A percentile compares a stretch with the other conserved stretches of the same genome.
Conservation (phyloP, 805 yeast genomes). For the Sungouiozyma intestinalis region DNA sequence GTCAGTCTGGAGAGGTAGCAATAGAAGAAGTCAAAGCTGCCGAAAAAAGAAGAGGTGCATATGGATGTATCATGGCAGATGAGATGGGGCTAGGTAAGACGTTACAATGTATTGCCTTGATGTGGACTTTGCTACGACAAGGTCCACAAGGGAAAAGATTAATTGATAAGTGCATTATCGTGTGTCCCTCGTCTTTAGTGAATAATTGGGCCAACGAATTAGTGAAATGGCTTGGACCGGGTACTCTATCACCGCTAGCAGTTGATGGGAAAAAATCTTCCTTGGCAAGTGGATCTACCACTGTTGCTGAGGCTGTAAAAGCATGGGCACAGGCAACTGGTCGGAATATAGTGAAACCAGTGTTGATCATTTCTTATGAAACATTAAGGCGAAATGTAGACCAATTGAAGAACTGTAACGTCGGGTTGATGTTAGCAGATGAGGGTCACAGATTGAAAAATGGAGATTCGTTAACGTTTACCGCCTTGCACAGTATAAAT, state of each 20-base stretch:
- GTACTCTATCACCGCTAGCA: constrained; percentile 79
- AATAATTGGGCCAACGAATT: constrained; percentile 97
- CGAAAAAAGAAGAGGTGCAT: constrained; percentile 44
- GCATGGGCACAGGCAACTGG: constrained; percentile 88
- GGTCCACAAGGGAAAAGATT: constrained; percentile 75
- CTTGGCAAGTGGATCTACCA: constrained; percentile 42
- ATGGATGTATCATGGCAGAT: constrained; percentile 97
- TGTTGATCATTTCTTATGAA: constrained; percentile 86
- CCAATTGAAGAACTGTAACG: constrained; percentile 60
- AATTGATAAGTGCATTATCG: constrained; percentile 83
- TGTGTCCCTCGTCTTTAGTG: constrained; percentile 90
- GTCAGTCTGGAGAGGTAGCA: neutral
- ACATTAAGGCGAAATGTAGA: constrained; percentile 81
- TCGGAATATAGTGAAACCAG: constrained; percentile 83
- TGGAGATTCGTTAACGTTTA: constrained; percentile 87
- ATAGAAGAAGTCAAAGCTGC: neutral
- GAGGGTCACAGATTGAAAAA: constrained; percentile 79
- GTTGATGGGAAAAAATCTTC: constrained; percentile 71
- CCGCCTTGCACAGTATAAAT: constrained; percentile 70
- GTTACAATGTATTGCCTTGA: constrained; percentile 72
- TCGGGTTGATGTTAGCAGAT: constrained; percentile 79
- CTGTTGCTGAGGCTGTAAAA: constrained; percentile 54
- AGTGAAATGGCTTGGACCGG: constrained; percentile 89
- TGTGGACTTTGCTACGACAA: constrained; percentile 89
- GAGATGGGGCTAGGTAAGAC: constrained; percentile 95